Percentiles rank a stretch among this genome's conserved stretches.
Conservation (phyloP, 2,329 filamentous ascomycete species). For the Didymella lethalis region DNA sequence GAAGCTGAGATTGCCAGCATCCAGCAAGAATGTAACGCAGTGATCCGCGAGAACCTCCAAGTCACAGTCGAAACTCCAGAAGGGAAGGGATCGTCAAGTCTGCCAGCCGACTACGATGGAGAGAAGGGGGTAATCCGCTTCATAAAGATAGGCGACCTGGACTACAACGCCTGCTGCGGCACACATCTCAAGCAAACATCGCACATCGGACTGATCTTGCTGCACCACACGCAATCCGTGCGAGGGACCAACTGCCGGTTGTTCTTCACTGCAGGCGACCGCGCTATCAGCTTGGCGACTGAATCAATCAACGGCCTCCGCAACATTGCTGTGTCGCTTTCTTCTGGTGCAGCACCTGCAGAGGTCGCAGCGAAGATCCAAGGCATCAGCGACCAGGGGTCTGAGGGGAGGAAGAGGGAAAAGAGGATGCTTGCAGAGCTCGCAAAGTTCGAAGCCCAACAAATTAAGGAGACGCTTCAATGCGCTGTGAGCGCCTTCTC, state of each 20-base stretch:
- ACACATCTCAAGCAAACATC: conserved; percentile 46
- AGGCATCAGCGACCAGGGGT: conserved; percentile 33
- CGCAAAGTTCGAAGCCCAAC: conserved; percentile 36
- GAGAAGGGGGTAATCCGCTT: conserved; percentile 45
- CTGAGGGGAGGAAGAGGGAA: conserved; percentile 36
- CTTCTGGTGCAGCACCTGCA: conserved; percentile 30
- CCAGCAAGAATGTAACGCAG: conserved; percentile 39
- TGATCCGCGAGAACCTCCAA: conserved; percentile 38
- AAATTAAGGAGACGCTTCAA: conserved; percentile 32
- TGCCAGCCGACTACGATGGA: conserved; percentile 44
- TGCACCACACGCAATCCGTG: conserved; percentile 43
- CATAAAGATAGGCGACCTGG: conserved; percentile 45
- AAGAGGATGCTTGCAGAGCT: conserved; percentile 43
- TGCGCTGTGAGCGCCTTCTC: conserved; percentile 29
- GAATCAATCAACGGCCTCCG: conserved; percentile 39
- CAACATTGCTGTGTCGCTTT: conserved; percentile 38
- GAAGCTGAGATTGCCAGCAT: conserved; percentile 37
- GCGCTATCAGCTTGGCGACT: conserved; percentile 39
- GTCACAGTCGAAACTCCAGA: conserved; percentile 46
- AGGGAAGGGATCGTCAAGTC: conserved; percentile 34
- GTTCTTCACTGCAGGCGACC: conserved; percentile 44
- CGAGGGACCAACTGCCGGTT: conserved; percentile 44
- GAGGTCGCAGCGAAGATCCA: conserved; percentile 39
- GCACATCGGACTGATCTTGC: conserved; percentile 41
- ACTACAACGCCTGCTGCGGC: conserved; percentile 48